phyloP scores from a whole-genome alignment of 1,139 yeast species.

The Groenewaldozyma auringiensis region DNA sequence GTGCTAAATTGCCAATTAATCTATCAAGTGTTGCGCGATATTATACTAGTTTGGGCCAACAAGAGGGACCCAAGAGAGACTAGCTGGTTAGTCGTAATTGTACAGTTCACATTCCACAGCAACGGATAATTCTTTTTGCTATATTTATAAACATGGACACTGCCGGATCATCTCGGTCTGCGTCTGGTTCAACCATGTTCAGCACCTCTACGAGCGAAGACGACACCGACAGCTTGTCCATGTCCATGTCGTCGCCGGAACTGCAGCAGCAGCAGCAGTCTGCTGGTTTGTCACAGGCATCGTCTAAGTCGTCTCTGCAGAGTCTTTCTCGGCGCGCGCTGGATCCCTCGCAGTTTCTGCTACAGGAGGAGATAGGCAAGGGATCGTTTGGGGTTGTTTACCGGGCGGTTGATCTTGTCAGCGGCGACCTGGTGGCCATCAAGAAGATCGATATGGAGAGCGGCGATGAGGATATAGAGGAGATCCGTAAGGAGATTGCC shows the following conservation, averaged over 20 bases:
- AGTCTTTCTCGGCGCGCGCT: constrained; percentile 23
- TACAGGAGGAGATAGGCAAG: constrained; percentile 72
- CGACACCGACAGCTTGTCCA: no score
- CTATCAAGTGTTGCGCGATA: no score
- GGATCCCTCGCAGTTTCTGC: constrained; percentile 46
- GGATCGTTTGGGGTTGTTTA: constrained; percentile 90
- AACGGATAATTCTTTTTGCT: no score
- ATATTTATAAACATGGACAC: no score
- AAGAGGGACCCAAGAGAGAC: no score
- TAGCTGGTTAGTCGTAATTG: no score
- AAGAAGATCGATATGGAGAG: constrained; percentile 61
- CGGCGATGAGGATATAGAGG: constrained; percentile 67
- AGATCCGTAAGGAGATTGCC: constrained; percentile 71
- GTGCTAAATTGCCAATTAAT: no score
- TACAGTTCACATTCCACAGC: no score
- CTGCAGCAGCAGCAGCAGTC: no score
- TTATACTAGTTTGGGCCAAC: no score
- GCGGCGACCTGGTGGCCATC: constrained; percentile 17
- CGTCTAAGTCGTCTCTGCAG: neutral
- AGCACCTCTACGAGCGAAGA: neutral
- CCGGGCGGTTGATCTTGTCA: constrained; percentile 49
- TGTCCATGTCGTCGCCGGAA: no score
- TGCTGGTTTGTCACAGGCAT: neutral
- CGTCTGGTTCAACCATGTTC: neutral
- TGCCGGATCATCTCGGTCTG: neutral